phyloP scores from a whole-genome alignment of 768 basidiomycete genomes.

The Postia placenta region DNA sequence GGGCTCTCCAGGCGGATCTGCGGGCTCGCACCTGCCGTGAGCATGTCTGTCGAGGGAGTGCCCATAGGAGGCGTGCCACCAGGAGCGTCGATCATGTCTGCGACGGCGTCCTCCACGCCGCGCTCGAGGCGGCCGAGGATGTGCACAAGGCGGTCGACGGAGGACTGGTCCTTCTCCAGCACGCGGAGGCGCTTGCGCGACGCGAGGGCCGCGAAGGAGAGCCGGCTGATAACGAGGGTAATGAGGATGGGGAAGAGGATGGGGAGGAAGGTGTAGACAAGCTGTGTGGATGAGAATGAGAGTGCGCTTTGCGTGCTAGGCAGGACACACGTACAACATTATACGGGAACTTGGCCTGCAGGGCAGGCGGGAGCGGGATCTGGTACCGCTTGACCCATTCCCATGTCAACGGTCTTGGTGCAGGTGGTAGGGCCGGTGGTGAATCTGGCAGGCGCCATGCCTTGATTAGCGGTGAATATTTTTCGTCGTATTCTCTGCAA shows the following conservation, averaged over 20 bases:
- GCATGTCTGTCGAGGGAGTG: not conserved
- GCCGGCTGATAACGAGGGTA: conserved; percentile 45
- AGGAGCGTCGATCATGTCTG: conserved; percentile 47
- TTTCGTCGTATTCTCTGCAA: conserved; percentile 47
- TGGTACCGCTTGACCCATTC: conserved; percentile 40
- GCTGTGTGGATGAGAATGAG: conserved; percentile 24
- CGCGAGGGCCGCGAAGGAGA: conserved; percentile 49
- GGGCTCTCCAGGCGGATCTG: not conserved
- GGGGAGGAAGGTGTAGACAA: conserved; percentile 52
- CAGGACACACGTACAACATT: conserved; percentile 51
- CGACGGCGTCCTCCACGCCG: conserved; percentile 54
- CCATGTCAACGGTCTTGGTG: conserved; percentile 35
- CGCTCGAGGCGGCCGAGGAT: conserved; percentile 53
- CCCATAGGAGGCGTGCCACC: conserved; percentile 5
- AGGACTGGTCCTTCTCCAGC: conserved; percentile 51
- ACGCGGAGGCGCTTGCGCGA: conserved; percentile 62
- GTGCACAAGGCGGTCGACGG: conserved; percentile 45
- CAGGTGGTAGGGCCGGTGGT: conserved; percentile 29
- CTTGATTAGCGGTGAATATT: conserved; percentile 53
- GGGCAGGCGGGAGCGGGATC: conserved; percentile 46
- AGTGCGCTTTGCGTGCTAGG: not conserved
- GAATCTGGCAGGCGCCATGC: conserved; percentile 38
- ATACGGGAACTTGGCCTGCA: conserved; percentile 58
- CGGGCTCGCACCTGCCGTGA: not conserved
- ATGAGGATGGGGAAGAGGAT: conserved; percentile 58